Evolutionary conservation across 768 basidiomycete species (phyloP).

Genomic region (Boletus tylopilopsis): DNA sequence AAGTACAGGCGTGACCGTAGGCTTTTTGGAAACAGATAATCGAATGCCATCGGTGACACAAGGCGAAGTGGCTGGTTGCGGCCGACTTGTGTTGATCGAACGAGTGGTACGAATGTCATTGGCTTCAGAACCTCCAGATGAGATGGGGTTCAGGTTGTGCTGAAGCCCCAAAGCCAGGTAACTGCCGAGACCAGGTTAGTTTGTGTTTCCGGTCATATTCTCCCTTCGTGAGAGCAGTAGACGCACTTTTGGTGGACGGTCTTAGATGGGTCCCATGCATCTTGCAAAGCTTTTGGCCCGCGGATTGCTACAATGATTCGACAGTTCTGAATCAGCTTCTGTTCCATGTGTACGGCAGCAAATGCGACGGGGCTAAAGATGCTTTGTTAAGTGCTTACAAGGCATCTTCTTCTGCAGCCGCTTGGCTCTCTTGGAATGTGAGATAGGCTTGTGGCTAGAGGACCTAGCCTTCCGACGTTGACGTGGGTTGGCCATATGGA

Average conservation of each 20-base stretch:
- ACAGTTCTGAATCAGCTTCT: constrained; percentile 6
- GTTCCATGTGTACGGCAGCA: background rate
- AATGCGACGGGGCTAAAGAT: background rate
- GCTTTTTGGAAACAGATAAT: constrained; percentile 3
- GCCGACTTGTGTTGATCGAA: background rate
- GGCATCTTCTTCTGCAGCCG: constrained; percentile 76
- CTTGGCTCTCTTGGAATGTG: constrained; percentile 72
- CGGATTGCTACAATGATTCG: constrained; percentile 53
- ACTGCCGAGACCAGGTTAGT: constrained; percentile 36
- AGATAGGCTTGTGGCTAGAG: constrained; percentile 65
- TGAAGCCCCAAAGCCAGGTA: constrained; percentile 76
- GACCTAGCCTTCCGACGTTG: constrained; percentile 87
- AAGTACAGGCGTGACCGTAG: constrained; percentile 29
- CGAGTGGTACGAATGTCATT: constrained; percentile 3
- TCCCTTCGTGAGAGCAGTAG: background rate
- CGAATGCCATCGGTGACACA: background rate
- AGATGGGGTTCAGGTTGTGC: constrained; percentile 60
- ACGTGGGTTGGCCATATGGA: constrained; percentile 80
- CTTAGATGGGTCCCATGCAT: constrained; percentile 83
- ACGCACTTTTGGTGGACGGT: constrained; percentile 91
- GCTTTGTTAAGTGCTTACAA: constrained; percentile 39
- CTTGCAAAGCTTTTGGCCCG: constrained; percentile 76
- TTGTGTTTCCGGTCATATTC: background rate
- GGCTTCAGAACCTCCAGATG: constrained; percentile 67
- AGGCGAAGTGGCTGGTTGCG: background rate